phyloP scores from a whole-genome alignment of 2,329 filamentous ascomycete species.

The Clonostachys rosea region DNA sequence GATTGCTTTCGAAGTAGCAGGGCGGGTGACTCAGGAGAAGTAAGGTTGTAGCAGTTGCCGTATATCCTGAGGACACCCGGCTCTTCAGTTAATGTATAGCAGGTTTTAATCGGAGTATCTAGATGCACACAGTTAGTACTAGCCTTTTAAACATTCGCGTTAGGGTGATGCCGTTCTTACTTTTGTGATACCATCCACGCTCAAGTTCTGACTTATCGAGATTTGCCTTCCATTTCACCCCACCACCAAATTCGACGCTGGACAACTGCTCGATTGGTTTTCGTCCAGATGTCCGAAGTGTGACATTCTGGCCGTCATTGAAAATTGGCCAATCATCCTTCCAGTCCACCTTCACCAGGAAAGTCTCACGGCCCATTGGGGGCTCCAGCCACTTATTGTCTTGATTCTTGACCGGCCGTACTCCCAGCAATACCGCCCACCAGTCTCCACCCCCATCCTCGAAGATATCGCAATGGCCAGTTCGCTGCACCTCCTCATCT shows the following conservation, averaged over 20 bases:
- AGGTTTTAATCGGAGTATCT: constrained; percentile 6
- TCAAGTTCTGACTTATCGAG: not conserved
- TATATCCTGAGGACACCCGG: constrained; percentile 39
- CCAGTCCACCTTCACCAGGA: constrained; percentile 5
- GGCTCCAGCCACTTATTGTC: constrained; percentile 21
- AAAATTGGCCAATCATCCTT: constrained; percentile 1
- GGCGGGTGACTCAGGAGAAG: constrained; percentile 42
- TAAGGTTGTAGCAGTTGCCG: constrained; percentile 46
- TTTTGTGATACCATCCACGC: not conserved
- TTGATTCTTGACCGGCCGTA: constrained; percentile 16
- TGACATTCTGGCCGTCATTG: constrained; percentile 3
- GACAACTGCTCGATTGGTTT: not conserved
- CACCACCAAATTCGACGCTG: not conserved
- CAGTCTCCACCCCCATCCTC: constrained; percentile 7
- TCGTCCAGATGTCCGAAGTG: not conserved
- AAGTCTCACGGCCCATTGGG: constrained; percentile 5
- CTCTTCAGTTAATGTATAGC: constrained; percentile 38
- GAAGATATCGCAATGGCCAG: constrained; percentile 7
- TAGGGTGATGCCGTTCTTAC: not conserved
- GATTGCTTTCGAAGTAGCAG: constrained; percentile 51
- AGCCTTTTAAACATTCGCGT: no score
- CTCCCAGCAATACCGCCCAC: constrained; percentile 7
- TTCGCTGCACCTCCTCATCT: constrained; percentile 26
- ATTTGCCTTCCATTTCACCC: not conserved
- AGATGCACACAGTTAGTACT: not conserved